Base-by-base conservation (phyloP, 2,329 filamentous ascomycete genomes). In the Elsinoe fawcettii region DNA sequence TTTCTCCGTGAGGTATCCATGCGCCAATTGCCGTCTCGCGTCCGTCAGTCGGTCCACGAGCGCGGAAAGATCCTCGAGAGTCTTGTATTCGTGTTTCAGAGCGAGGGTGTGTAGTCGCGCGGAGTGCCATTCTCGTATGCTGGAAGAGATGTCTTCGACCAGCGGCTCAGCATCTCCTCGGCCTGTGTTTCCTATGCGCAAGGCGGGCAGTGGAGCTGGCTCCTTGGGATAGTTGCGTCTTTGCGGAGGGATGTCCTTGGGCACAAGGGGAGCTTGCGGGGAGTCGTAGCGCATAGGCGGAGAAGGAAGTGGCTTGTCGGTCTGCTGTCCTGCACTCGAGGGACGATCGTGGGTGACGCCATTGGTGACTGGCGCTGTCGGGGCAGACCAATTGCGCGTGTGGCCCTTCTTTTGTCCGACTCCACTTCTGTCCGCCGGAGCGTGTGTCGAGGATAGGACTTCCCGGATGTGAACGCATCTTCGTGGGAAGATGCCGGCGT, bases 81-180 rank as follows among this genome's bases (percentile, higher is more conserved):
- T 81, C 51, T 80, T 75, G 72, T 99, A 99, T 69, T 91, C 84
- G 60, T 90, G 82, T 18, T 84, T 84, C 7, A 99, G 80, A 1
- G 99, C 80, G 22, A 97, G 78, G 69, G 95, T 90, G 73, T 99
- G 95, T 14, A 99, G 79, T 68, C 96, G 95, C 16, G 91, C 96
- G 18, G 93, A 95, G 74, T 99, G 92, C 95, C 93, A 99, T 79
- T 99, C 93, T 64, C 93, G 84, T 61, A 99, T 75, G 69, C 93
- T 99, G 2, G 91, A 96, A 12, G 93, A 91, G 65, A 99, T 97
- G 71, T 99, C 93, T 72, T 99, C 93, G 22, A 99, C 91, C 60
- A 99, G 74, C 2, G 93, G 93, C 70, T 99, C 95, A 75, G 99
- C 93, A 67, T 99, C 93, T 27, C 37, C 41, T n/a, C 37, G 23